phyloP scores from a whole-genome alignment of 2,329 filamentous ascomycete genomes.

The Cercospora janseana region DNA sequence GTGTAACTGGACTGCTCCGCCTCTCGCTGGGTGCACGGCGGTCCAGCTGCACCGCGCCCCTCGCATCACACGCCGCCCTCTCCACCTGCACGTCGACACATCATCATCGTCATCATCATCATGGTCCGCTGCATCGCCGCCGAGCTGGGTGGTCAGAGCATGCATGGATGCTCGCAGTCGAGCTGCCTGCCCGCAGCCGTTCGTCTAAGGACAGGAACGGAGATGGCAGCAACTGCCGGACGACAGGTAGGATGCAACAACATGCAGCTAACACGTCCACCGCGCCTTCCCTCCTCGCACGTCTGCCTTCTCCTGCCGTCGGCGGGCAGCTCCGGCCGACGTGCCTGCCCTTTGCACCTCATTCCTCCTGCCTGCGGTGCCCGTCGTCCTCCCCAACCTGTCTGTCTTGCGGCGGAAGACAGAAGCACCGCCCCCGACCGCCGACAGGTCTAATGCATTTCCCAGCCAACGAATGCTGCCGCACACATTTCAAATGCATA shows the following conservation, averaged over 20 bases:
- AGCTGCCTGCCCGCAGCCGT: conserved; percentile 12
- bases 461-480: conserved; percentile 25
- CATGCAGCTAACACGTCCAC: too few relatives aligned
- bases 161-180: background rate
- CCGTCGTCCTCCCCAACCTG: too few relatives aligned
- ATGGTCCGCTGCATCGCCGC: too few relatives aligned
- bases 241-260: too few relatives aligned
- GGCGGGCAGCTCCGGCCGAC: conserved; percentile 13
- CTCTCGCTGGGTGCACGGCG: too few relatives aligned
- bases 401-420: conserved; percentile 17
- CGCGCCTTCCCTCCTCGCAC: too few relatives aligned
- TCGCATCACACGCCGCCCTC: too few relatives aligned
- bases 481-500: too few relatives aligned
- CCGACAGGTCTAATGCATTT: conserved; percentile 21
- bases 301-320: conserved; percentile 13
- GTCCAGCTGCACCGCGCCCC: conserved; percentile 2
- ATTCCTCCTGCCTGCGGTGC: too few relatives aligned
- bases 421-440: conserved; percentile 17
- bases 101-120: conserved; percentile 28
- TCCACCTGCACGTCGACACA: too few relatives aligned
- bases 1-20: too few relatives aligned
- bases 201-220: conserved; percentile 22
- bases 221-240: conserved; percentile 23
- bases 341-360: conserved; percentile 1
- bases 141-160: too few relatives aligned